These are phyloP conservation scores for Ophiostoma tasmaniense DNA, from an alignment of 2,329 filamentous ascomycete genomes.

Conservation along the genomic window DNA sequence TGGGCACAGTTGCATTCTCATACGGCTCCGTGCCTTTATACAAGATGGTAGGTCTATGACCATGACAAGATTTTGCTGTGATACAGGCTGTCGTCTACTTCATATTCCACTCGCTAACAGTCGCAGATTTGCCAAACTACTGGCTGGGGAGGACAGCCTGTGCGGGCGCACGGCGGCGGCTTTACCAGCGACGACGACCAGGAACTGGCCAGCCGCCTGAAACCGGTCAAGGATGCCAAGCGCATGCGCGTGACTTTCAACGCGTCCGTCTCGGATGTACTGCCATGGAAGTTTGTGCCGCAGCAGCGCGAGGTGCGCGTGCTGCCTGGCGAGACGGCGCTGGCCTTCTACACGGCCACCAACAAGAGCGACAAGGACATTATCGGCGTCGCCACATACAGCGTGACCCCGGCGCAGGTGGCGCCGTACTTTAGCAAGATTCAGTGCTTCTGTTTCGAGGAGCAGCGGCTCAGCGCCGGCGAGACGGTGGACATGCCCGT, in stretches of 20 bases:
- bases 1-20: slow-evolving; percentile 70
- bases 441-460: slow-evolving; percentile 98
- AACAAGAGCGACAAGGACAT: slow-evolving; percentile 88
- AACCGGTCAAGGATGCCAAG: slow-evolving; percentile 70
- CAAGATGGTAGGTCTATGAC: slow-evolving; percentile 57
- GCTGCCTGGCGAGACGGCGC: slow-evolving; percentile 86
- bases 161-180: slow-evolving; percentile 67
- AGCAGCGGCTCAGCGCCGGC: slow-evolving; percentile 84
- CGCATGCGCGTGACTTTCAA: slow-evolving; percentile 94
- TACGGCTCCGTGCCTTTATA: slow-evolving; percentile 82
- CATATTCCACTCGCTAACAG: neutral
- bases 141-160: slow-evolving; percentile 86
- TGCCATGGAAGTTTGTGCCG: slow-evolving; percentile 95
- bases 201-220: slow-evolving; percentile 67
- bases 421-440: slow-evolving; percentile 99
- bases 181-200: slow-evolving; percentile 40
- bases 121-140: slow-evolving; percentile 70
- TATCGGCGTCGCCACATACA: slow-evolving; percentile 96
- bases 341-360: slow-evolving; percentile 96
- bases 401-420: slow-evolving; percentile 89
- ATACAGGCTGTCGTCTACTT: neutral
- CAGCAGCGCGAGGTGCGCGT: slow-evolving; percentile 96
- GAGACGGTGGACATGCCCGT: slow-evolving; percentile 99
- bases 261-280: slow-evolving; percentile 84
- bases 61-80: too few relatives aligned